phyloP scores from a whole-genome alignment of 2,329 filamentous ascomycete species.

The Mycosphaerella sp. region DNA sequence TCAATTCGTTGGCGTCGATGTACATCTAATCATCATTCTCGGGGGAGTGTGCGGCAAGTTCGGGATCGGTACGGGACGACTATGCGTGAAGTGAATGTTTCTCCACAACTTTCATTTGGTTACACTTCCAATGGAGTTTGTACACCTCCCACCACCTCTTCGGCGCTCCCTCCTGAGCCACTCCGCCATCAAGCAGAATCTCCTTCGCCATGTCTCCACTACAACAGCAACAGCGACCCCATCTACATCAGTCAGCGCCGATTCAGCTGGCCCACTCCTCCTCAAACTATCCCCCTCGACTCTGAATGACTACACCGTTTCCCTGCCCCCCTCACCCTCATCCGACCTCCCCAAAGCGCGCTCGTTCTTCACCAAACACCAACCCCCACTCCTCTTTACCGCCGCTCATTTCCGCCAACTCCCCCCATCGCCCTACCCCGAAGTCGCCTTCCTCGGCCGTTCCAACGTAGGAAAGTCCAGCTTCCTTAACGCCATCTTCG shows the following conservation, averaged over 20 bases:
- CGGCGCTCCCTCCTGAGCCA: conserved; percentile 17
- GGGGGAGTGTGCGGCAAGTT: no score
- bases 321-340: conserved; percentile 27
- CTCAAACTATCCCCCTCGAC: conserved; percentile 27
- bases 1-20: no score
- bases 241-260: background rate
- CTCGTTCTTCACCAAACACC: conserved; percentile 43
- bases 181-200: background rate
- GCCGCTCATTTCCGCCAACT: conserved; percentile 55
- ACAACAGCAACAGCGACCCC: background rate
- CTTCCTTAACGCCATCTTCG: conserved; percentile 58
- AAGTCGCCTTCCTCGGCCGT: conserved; percentile 61
- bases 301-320: conserved; percentile 32
- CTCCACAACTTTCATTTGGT: background rate
- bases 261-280: conserved; percentile 19
- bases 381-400: conserved; percentile 54
- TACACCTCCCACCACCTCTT: conserved; percentile 24
- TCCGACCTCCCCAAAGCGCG: conserved; percentile 38
- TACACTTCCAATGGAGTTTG: conserved; percentile 23
- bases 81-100: background rate
- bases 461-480: conserved; percentile 66
- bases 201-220: conserved; percentile 6
- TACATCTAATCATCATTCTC: no score
- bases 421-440: conserved; percentile 48
- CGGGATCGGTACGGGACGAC: no score